Base-by-base conservation (phyloP, 2,329 filamentous ascomycete species). In the Ramularia endophylla region DNA sequence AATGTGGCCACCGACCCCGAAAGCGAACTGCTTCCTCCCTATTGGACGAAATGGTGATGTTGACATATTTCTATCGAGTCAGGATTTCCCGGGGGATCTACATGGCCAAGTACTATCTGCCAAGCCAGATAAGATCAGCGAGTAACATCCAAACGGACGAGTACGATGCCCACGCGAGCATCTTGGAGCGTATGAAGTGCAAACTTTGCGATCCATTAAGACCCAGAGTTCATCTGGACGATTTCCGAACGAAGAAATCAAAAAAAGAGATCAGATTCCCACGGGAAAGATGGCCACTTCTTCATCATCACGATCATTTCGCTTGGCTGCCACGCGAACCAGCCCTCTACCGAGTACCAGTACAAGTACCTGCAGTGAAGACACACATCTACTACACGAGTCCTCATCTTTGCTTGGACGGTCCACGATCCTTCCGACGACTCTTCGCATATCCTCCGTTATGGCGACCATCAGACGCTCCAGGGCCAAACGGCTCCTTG, bases 381-480 rank as follows among this genome's bases (percentile, higher is more conserved):
- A 6, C 22, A 25, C 22, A 25, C 22, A 25, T 6, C 11, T 25
- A 6, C 22, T 11, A 6, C 6, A 15, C 32, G 32, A 34, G 20
- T 34, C 32, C n/a, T 34, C 32, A 17, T 17, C 32, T 22, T 20
- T 34, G 11, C 32, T 34, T 15, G 32, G 17, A 34, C 15, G 32
- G 20, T 34, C 11, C 17, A 19, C 32, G n/a, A n/a, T 11, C 20
- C 17, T n/a, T 22, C 17, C 15, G 11, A 8, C 8, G 12, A 4
- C 8, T n/a, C 8, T 5, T 8, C 12, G 17, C 15, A 7, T 19
- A 2, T 20, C 27, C 6, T 19, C 5, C 40, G 50, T 28, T 16
- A 72, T 71, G 69, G 65, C 67, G 52, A 67, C 65, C 40, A 41
- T 66, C 37, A 62, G 54, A 40, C 48, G 55, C 11, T 64, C 62